These are phyloP conservation scores for Acacia acuminata DNA, from an alignment of 306 rosid species.

Conservation along the genomic window DNA sequence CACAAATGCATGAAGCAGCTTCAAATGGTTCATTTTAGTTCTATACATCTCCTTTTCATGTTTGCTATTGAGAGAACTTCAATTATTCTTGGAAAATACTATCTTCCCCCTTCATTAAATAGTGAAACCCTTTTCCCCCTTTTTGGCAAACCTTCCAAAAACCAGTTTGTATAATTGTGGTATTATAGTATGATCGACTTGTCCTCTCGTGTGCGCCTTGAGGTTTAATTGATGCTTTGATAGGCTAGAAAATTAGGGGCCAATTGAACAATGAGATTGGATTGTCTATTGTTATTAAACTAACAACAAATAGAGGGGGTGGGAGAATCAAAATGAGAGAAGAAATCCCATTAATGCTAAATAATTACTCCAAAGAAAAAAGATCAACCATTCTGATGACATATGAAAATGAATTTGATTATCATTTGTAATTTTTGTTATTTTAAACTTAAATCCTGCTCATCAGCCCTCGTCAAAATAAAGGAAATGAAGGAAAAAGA, in stretches of 20 bases:
- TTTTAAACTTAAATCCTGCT: not conserved
- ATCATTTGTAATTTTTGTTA: not conserved
- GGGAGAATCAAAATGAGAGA: not conserved
- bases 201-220: not conserved
- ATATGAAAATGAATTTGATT: not conserved
- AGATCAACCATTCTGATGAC: not conserved
- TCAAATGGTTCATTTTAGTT: not conserved
- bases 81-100: not conserved
- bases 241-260: not conserved
- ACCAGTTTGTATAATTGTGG: not conserved
- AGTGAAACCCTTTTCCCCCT: too few species aligned
- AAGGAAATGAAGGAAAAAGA: constrained; percentile 9
- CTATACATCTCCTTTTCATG: not conserved
- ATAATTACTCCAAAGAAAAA: not conserved
- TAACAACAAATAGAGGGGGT: not conserved
- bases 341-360: not conserved
- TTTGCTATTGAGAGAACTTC: not conserved
- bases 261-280: not conserved
- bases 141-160: not conserved
- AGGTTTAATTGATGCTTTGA: not conserved
- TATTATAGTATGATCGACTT: not conserved
- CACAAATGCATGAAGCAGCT: not conserved
- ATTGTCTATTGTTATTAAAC: not conserved
- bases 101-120: not conserved
- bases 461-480: not conserved